A percentile compares a stretch with the other conserved stretches of the same genome.
These are phyloP conservation scores for Arthrinium phaeospermum DNA, from an alignment of 2,329 filamentous ascomycete genomes.

Conservation along the genomic window DNA sequence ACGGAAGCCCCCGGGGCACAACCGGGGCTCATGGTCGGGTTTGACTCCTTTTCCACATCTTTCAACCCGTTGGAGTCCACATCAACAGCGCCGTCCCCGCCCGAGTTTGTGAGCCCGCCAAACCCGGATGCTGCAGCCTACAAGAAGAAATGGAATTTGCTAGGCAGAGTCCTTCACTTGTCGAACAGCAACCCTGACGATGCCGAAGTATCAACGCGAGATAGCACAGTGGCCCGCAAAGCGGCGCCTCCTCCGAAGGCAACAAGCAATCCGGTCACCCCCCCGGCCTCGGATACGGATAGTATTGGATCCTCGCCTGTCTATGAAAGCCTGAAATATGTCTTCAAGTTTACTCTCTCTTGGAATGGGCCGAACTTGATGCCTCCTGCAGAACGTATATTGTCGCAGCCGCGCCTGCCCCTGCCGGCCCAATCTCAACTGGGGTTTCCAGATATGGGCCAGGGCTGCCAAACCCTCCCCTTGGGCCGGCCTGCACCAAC, in stretches of 20 bases:
- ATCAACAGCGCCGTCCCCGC: background rate
- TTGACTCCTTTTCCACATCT: slow-evolving; percentile 49
- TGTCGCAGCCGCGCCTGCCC: slow-evolving; percentile 72
- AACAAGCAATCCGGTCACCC: slow-evolving; percentile 35
- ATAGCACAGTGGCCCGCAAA: slow-evolving; percentile 50
- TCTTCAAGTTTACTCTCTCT: slow-evolving; percentile 78
- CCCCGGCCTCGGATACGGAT: slow-evolving; percentile 54
- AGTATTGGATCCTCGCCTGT: slow-evolving; percentile 62
- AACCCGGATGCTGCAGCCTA: slow-evolving; percentile 40
- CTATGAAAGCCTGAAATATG: slow-evolving; percentile 62
- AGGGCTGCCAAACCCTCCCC: slow-evolving; percentile 45
- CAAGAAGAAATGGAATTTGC: slow-evolving; percentile 67
- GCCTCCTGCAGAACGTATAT: slow-evolving; percentile 64
- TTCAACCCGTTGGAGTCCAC: slow-evolving; percentile 31
- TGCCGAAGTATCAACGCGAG: slow-evolving; percentile 55
- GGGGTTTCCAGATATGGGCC: slow-evolving; percentile 45
- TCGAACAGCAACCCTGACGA: slow-evolving; percentile 49
- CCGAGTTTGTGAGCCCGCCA: slow-evolving; percentile 20
- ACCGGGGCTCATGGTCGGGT: slow-evolving; percentile 54
- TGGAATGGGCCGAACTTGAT: slow-evolving; percentile 61
- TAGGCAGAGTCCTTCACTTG: slow-evolving; percentile 67
- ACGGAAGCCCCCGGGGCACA: slow-evolving; percentile 66
- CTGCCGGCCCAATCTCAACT: slow-evolving; percentile 71
- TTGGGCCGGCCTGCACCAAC: slow-evolving; percentile 50
- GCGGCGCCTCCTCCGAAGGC: slow-evolving; percentile 45